Evolutionary conservation across 78 protist genomes (phyloP).

Genomic region (Protostelium mycophagum): DNA sequence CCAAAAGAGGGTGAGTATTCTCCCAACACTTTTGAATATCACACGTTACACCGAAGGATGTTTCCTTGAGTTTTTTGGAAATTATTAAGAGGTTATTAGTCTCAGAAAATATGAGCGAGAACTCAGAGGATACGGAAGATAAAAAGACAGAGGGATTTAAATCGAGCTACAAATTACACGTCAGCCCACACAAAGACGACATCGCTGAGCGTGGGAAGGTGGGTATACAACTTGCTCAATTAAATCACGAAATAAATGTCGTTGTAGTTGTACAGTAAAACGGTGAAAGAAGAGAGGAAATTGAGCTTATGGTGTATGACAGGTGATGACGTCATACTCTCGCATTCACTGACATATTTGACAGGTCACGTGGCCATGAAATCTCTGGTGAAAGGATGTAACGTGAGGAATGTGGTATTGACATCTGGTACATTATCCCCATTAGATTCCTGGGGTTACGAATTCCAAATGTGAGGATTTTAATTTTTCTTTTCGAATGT

Average conservation of each 20-base stretch:
- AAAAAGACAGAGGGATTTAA: neutral
- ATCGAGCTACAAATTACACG: neutral
- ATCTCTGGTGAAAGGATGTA: neutral
- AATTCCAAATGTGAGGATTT: slow-evolving; percentile 24
- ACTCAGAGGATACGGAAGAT: neutral
- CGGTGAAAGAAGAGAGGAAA: neutral
- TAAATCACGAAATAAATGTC: neutral
- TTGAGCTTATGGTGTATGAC: neutral
- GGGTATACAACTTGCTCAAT: too few relatives aligned
- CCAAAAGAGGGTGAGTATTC: neutral
- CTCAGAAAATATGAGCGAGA: neutral
- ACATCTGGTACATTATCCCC: slow-evolving; percentile 98
- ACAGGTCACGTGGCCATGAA: neutral
- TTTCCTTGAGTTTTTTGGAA: too few relatives aligned
- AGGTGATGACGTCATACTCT: too few relatives aligned
- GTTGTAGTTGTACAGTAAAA: neutral
- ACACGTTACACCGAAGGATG: too few relatives aligned
- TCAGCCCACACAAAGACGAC: neutral
- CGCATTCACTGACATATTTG: too few relatives aligned
- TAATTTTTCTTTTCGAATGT: neutral
- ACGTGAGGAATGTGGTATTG: slow-evolving; percentile 56
- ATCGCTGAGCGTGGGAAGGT: neutral
- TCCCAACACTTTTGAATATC: too few relatives aligned
- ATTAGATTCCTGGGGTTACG: slow-evolving; percentile 66
- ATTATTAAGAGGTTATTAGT: too few relatives aligned